Conservation (phyloP, 1,284 basidiomycete species). For the Malassezia arunalokei region DNA sequence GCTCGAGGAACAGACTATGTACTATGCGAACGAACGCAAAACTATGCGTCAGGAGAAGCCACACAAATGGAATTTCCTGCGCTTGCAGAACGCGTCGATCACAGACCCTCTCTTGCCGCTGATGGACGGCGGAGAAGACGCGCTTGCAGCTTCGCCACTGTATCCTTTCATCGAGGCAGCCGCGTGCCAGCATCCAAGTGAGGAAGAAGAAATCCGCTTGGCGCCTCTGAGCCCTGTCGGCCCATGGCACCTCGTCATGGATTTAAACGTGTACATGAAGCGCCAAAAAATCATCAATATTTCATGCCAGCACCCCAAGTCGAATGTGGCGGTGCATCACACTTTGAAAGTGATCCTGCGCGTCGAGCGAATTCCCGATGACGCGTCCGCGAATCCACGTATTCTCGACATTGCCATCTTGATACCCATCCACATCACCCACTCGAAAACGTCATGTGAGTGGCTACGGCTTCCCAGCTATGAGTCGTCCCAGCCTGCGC, state of each 20-base stretch:
- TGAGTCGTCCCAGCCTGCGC: slow-evolving; percentile 11
- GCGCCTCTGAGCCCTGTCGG: slow-evolving; percentile 51
- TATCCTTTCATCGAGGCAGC: slow-evolving; percentile 37
- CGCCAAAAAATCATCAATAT: slow-evolving; percentile 55
- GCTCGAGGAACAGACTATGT: slow-evolving; percentile 61
- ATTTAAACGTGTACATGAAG: slow-evolving; percentile 35
- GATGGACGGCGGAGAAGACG: slow-evolving; percentile 49
- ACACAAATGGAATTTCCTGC: slow-evolving; percentile 58
- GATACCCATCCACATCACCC: slow-evolving; percentile 55
- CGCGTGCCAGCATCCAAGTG: slow-evolving; percentile 21
- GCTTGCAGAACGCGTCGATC: slow-evolving; percentile 53
- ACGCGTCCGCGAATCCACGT: neutral
- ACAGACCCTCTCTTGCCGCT: slow-evolving; percentile 59
- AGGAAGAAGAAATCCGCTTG: slow-evolving; percentile 46
- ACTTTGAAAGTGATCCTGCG: slow-evolving; percentile 69
- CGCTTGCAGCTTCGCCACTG: slow-evolving; percentile 47
- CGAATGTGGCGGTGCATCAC: slow-evolving; percentile 69
- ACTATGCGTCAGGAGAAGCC: slow-evolving; percentile 66
- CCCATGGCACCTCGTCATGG: slow-evolving; percentile 52
- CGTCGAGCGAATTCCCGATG: slow-evolving; percentile 52
- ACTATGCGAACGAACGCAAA: slow-evolving; percentile 48
- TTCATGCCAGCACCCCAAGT: slow-evolving; percentile 68
- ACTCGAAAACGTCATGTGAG: slow-evolving; percentile 34
- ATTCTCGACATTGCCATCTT: slow-evolving; percentile 79
- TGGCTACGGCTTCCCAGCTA: slow-evolving; percentile 41